Base-by-base conservation (phyloP, 306 rosid species). In the Prunus kanzakura region DNA sequence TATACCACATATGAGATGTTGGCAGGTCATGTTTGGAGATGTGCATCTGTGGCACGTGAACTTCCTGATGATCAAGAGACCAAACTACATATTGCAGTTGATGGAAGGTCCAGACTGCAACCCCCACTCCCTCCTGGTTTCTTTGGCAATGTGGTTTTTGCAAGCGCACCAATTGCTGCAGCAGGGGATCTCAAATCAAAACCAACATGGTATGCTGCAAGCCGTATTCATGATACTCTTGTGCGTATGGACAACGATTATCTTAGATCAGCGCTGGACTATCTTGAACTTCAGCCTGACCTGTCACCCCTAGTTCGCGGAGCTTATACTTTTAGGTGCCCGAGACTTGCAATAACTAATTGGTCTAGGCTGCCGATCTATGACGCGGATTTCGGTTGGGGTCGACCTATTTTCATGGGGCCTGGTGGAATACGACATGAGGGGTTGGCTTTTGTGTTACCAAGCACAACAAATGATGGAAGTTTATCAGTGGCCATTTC, bases 191-290 rank as follows among this genome's bases (percentile, higher is more conserved):
- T 93, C 50, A 84, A 75, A 72, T 83, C 91, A 4, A 89, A 89
- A 50, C 94, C 97, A 8, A 87, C 87, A 1, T 90, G 94, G 96
- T 93, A 78, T 43, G 92, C 97, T 18, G 97, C 94, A 0, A 86
- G 91, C 23, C 79, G 87, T 63, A 89, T 93, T 61, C 97, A 89
- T 62, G 80, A 89, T 12, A 87, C 94, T 0, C 52, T 93, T 79
- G 35, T 7, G 2, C 60, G 87, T 43, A 89, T 90, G 96, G 92
- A 90, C 75, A 81, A 90, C 4, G 93, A 93, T 0, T 93, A 90
- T 60, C 71, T 93, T 72, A 83, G 90, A 75, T 93, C 97, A 0
- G 93, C 97, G n/a, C 85, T 93, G 22, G 96, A 93, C 11, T 89
- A 66, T 75, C 76, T 93, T 1, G 96, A 93, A 80, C 79, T 86